These are phyloP conservation scores for Metarhizium anisopliae DNA, from an alignment of 2,329 filamentous ascomycete genomes.

Conservation along the genomic window DNA sequence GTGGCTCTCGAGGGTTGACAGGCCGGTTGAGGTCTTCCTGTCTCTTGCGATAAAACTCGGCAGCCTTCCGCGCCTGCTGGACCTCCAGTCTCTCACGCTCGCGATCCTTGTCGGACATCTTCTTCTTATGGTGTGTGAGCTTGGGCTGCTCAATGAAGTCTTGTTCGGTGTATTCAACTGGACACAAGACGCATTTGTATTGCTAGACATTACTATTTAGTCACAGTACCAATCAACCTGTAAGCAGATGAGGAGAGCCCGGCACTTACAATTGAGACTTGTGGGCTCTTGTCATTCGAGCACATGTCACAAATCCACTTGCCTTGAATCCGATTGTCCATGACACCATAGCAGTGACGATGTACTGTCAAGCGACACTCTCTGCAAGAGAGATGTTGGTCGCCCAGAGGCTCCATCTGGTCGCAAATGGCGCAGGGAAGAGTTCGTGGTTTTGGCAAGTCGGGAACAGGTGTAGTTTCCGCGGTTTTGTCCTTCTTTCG, in stretches of 20 bases:
- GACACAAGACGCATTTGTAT: conserved; percentile 90
- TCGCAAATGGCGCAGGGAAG: conserved; percentile 82
- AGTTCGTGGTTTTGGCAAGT: conserved; percentile 67
- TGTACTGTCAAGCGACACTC: conserved; percentile 91
- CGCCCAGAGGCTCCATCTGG: conserved; percentile 60
- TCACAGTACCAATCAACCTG: conserved; percentile 10
- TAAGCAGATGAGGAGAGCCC: neutral
- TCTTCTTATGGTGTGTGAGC: conserved; percentile 60
- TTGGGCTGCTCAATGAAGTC: conserved; percentile 69
- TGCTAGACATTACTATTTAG: conserved; percentile 33
- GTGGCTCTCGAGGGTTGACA: conserved; percentile 72
- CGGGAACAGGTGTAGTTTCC: conserved; percentile 54
- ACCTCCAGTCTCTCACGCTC: conserved; percentile 82
- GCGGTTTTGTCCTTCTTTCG: conserved; percentile 54
- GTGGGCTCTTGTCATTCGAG: conserved; percentile 82
- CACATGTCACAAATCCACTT: conserved; percentile 98
- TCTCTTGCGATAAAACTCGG: conserved; percentile 71
- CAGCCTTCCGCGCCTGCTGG: conserved; percentile 70
- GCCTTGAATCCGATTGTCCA: conserved; percentile 55
- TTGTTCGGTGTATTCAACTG: conserved; percentile 69
- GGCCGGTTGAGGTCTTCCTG: conserved; percentile 82
- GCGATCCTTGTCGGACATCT: conserved; percentile 76
- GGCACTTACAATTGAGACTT: conserved; percentile 73
- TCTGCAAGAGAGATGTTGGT: conserved; percentile 68
- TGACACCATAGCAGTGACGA: conserved; percentile 82